Evolutionary conservation across 2,329 filamentous ascomycete species (phyloP), one percentile per base, ranked within the genome.

Genomic region (Cladophialophora bantiana): DNA sequence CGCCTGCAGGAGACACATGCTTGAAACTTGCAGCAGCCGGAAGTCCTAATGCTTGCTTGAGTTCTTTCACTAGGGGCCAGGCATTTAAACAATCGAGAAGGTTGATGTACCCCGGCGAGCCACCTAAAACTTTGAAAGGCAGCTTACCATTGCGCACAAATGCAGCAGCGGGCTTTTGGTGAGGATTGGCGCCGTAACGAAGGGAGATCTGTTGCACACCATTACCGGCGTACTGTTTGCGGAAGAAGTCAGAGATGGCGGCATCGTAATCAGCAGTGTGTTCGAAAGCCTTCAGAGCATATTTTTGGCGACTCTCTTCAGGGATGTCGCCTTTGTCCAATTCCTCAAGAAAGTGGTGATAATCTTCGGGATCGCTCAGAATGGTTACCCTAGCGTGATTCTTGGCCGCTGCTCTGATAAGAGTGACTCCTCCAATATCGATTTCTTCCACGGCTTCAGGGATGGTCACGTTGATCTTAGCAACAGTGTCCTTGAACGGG

Each of bases 361-460:
- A 99, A 83, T 99, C 94, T 68, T 85, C 85, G 59, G 95, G 94
- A 81, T 98, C 94, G 75, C 92, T 97, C 73, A 99, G 89, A 78
- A 98, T 97, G 70, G 94, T 97, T 68, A 99, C 95, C 66, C 95
- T 90, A 71, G 90, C 84, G 84, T 99, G 95, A 84, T 99, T 99
- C 88, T 99, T 99, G 74, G 95, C 95, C 32, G 95, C 95, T 64
- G 95, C 95, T 71, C 95, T 90, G 77, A 99, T 92, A 69, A 99
- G 89, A 45, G 95, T 99, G 60, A 99, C 95, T 75, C 95, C 95
- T 72, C 94, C 95, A 77, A 99, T 97, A 81, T 99, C 95, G 75
- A 99, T 96, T 84, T 99, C 95, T 83, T 99, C 95, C 45, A 99
- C 94, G 59, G 95, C 95, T 83, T 99, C 94, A 59, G 92, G 89